Conservation (phyloP, 805 yeast species). For the Cyberlindnera meyerae region DNA sequence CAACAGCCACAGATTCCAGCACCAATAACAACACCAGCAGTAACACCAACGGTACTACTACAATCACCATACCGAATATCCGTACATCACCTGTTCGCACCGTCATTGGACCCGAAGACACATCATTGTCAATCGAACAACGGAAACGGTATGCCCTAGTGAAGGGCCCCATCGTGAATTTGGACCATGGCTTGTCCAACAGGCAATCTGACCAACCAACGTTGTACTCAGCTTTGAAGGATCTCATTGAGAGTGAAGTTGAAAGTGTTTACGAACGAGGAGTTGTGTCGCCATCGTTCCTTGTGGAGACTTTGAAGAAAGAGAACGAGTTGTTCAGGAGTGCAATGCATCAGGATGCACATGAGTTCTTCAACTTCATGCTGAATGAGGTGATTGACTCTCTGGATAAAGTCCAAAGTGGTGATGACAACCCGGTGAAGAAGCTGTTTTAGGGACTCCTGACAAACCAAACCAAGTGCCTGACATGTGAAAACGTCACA, state of each 20-base stretch:
- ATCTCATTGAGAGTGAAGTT: slow-evolving; percentile 76
- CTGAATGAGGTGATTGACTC: slow-evolving; percentile 65
- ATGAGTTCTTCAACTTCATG: slow-evolving; percentile 86
- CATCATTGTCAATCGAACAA: slow-evolving; percentile 53
- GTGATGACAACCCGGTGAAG: slow-evolving; percentile 48
- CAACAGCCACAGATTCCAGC: not conserved
- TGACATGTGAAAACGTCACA: slow-evolving; percentile 80
- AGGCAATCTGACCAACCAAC: slow-evolving; percentile 44
- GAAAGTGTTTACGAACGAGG: slow-evolving; percentile 70
- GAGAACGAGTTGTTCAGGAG: slow-evolving; percentile 84
- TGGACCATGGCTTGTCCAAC: slow-evolving; percentile 65
- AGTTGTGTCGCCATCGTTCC: slow-evolving; percentile 74
- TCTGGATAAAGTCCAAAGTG: slow-evolving; percentile 19
- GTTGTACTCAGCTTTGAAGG: slow-evolving; percentile 68
- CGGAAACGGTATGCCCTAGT: slow-evolving; percentile 73
- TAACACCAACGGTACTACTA: slow-evolving; percentile 2
- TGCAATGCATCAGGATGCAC: slow-evolving; percentile 98
- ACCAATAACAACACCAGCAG: slow-evolving; percentile 1
- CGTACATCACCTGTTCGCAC: slow-evolving; percentile 10
- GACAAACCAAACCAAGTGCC: slow-evolving; percentile 84
- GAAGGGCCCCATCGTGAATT: slow-evolving; percentile 77
- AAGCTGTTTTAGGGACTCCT: slow-evolving; percentile 78
- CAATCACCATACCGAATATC: slow-evolving; percentile 18
- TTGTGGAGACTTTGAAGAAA: slow-evolving; percentile 70
- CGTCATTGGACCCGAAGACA: slow-evolving; percentile 22